A percentile compares a stretch with the other conserved stretches of the same genome.
Conservation (phyloP, 345 rosid species). For the Salix arbutifolia region DNA sequence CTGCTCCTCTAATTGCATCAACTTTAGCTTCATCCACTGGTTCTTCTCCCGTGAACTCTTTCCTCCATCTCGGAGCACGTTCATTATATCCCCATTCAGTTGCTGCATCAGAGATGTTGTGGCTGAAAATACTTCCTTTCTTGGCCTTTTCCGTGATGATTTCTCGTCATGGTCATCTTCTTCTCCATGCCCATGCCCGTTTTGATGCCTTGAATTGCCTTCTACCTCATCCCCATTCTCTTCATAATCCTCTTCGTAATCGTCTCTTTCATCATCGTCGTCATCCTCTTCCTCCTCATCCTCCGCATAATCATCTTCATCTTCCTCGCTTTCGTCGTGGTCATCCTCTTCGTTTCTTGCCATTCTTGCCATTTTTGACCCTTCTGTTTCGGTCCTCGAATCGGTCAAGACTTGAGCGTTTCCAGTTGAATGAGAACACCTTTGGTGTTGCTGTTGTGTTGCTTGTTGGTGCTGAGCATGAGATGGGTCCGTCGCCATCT, state of each 20-base stretch:
- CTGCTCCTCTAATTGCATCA: constrained; percentile 68
- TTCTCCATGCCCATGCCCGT: constrained; percentile 37
- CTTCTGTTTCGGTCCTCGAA: constrained; percentile 33
- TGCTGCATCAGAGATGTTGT: constrained; percentile 41
- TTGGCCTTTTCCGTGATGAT: constrained; percentile 31
- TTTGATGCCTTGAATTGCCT: constrained; percentile 33
- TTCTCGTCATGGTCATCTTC: constrained; percentile 42
- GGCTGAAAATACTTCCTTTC: constrained; percentile 17
- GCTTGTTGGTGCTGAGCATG: constrained; percentile 34
- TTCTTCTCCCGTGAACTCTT: constrained; percentile 80
- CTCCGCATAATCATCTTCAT: constrained; percentile 32
- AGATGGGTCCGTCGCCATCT: constrained; percentile 30
- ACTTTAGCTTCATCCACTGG: constrained; percentile 66
- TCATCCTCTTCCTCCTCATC: constrained; percentile 48
- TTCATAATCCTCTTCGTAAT: constrained; percentile 24
- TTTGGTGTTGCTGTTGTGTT: constrained; percentile 28
- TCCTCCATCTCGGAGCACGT: constrained; percentile 46
- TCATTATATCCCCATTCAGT: constrained; percentile 41
- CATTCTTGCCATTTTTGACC: constrained; percentile 34
- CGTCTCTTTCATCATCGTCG: constrained; percentile 32
- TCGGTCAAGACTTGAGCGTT: constrained; percentile 17
- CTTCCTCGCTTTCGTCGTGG: constrained; percentile 24
- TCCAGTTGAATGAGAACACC: constrained; percentile 54
- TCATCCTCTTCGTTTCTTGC: constrained; percentile 29
- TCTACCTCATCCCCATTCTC: constrained; percentile 42